These are phyloP conservation scores for Colletotrichum gloeosporioides DNA, from an alignment of 2,329 filamentous ascomycete species.

Conservation along the genomic window DNA sequence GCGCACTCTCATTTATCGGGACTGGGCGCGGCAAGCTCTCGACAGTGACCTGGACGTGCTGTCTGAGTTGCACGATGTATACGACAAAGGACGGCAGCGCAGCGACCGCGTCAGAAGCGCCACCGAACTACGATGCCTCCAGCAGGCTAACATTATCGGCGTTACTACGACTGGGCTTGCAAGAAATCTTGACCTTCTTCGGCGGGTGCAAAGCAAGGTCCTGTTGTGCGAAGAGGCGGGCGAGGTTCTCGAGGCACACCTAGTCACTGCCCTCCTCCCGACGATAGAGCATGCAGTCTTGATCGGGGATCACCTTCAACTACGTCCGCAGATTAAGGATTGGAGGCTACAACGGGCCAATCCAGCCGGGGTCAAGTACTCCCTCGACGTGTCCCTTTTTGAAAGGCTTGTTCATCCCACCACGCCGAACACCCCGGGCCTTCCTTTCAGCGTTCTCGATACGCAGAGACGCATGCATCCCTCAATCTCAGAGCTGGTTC, in stretches of 20 bases:
- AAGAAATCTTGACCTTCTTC: slow-evolving; percentile 52
- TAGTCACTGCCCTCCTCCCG: slow-evolving; percentile 64
- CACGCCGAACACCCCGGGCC: slow-evolving; percentile 25
- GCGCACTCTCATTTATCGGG: slow-evolving; percentile 3
- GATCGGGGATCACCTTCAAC: slow-evolving; percentile 68
- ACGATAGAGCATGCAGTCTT: slow-evolving; percentile 65
- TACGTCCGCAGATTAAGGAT: slow-evolving; percentile 63
- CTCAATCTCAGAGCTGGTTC: slow-evolving; percentile 61
- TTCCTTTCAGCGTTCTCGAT: slow-evolving; percentile 47
- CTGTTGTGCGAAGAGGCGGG: slow-evolving; percentile 73
- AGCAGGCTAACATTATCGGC: slow-evolving; percentile 55
- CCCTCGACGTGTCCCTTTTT: slow-evolving; percentile 66
- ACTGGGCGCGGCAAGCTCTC: slow-evolving; percentile 19
- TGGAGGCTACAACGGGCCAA: slow-evolving; percentile 59
- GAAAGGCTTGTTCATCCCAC: slow-evolving; percentile 55
- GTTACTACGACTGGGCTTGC: slow-evolving; percentile 67
- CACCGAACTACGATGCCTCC: slow-evolving; percentile 41
- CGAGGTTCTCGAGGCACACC: slow-evolving; percentile 70
- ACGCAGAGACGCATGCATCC: slow-evolving; percentile 72
- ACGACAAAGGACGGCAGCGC: not conserved
- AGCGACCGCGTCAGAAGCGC: slow-evolving; percentile 30
- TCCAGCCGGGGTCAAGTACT: slow-evolving; percentile 50
- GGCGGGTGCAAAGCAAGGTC: slow-evolving; percentile 56
- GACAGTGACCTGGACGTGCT: not conserved
- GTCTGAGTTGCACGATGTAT: not conserved